phyloP scores from a whole-genome alignment of 805 yeast species.

The Yarrowia sp. region DNA sequence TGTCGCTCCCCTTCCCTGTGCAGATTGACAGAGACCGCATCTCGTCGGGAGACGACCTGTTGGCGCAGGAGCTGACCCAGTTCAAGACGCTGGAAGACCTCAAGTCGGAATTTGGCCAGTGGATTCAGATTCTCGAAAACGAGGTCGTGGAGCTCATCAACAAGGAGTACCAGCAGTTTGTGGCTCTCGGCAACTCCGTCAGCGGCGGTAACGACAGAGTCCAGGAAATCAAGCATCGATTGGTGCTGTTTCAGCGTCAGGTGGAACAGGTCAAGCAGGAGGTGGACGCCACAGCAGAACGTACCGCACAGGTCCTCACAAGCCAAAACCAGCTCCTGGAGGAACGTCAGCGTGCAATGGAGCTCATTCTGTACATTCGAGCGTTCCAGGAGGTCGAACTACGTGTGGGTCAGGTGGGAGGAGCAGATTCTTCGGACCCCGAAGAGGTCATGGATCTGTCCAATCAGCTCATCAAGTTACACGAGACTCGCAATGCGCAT shows the following conservation, averaged over 20 bases:
- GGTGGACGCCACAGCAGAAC: slow-evolving; percentile 9
- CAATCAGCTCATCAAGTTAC: slow-evolving; percentile 6
- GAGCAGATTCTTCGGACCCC: not conserved
- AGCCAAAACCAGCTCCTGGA: not conserved
- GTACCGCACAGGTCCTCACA: not conserved
- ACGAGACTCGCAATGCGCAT: not conserved
- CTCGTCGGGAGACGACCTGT: not conserved
- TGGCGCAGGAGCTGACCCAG: slow-evolving; percentile 9
- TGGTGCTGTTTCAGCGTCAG: slow-evolving; percentile 19
- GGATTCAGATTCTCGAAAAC: slow-evolving; percentile 18
- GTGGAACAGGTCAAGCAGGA: slow-evolving; percentile 20
- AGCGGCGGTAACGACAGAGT: slow-evolving; percentile 1
- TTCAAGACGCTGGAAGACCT: slow-evolving; percentile 22
- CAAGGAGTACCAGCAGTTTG: slow-evolving; percentile 23
- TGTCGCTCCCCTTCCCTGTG: slow-evolving; percentile 14
- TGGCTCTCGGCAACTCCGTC: slow-evolving; percentile 19
- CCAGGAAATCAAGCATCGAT: slow-evolving; percentile 1
- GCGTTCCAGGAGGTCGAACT: slow-evolving; percentile 16
- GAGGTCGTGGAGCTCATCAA: slow-evolving; percentile 23
- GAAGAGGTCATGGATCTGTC: slow-evolving; percentile 4
- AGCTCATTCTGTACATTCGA: slow-evolving; percentile 3
- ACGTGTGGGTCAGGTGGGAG: not conserved
- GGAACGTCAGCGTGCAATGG: slow-evolving; percentile 2
- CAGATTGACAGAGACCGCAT: slow-evolving; percentile 1
- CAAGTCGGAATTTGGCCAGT: slow-evolving; percentile 11